A percentile compares a stretch with the other conserved stretches of the same genome.
Conservation (phyloP, 768 basidiomycete species). For the Russula lepida region DNA sequence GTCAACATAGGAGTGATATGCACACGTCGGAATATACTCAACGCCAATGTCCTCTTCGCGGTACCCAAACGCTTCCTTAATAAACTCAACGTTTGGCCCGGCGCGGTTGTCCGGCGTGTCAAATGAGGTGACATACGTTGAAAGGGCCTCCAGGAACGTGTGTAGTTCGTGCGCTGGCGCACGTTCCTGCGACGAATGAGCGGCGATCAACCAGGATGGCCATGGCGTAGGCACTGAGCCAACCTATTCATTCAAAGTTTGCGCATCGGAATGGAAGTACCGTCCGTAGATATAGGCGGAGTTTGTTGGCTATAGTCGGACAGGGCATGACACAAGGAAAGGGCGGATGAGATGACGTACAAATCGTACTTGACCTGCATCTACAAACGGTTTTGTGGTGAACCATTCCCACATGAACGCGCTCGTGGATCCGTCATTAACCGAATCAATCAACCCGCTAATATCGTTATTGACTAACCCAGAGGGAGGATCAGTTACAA, state of each 20-base stretch:
- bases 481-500: background rate
- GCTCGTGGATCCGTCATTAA: constrained; percentile 81
- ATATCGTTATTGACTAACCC: constrained; percentile 70
- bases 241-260: constrained; percentile 39
- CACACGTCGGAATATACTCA: background rate
- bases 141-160: constrained; percentile 55
- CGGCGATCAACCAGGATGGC: constrained; percentile 95
- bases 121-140: constrained; percentile 59
- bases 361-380: constrained; percentile 73
- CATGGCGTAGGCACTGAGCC: constrained; percentile 87
- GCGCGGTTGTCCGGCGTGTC: constrained; percentile 48
- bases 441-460: constrained; percentile 71
- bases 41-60: constrained; percentile 75
- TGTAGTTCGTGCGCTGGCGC: constrained; percentile 42
- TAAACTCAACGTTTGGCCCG: constrained; percentile 60
- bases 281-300: background rate
- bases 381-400: constrained; percentile 72
- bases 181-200: constrained; percentile 57
- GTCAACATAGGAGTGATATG: background rate
- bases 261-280: background rate
- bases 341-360: constrained; percentile 38
- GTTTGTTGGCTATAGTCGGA: background rate
- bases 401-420: constrained; percentile 98
- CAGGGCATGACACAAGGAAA: background rate
- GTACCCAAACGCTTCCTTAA: constrained; percentile 74